Percentiles rank a stretch among this genome's conserved stretches.
These are phyloP conservation scores for Tricharina praecox DNA, from an alignment of 495 filamentous ascomycete genomes.

Conservation along the genomic window DNA sequence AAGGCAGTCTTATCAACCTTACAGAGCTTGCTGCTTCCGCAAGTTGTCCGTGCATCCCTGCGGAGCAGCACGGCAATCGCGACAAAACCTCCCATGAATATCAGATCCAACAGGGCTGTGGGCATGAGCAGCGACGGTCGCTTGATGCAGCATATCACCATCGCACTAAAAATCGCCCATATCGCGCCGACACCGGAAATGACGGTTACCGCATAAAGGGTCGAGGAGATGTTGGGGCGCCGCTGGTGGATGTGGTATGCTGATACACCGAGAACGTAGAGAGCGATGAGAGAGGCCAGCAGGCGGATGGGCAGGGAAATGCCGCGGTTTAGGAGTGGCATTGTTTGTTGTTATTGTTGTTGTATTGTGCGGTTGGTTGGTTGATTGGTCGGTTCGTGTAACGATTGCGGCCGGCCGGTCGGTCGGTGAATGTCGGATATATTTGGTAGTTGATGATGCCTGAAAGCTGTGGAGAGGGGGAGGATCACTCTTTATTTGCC, in stretches of 20 bases:
- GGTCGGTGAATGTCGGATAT: not conserved
- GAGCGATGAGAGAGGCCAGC: not conserved
- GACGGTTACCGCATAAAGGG: not conserved
- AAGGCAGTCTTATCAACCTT: conserved; percentile 2
- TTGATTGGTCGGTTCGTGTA: not conserved
- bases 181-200: not conserved
- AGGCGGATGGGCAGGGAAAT: not conserved
- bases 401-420: not conserved
- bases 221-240: not conserved
- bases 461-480: no score
- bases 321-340: not conserved
- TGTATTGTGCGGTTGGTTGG: not conserved
- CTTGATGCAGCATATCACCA: not conserved
- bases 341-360: not conserved
- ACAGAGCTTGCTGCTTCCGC: not conserved
- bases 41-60: not conserved
- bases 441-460: no score
- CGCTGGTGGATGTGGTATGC: not conserved
- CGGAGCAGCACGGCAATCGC: not conserved
- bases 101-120: not conserved
- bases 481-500: no score
- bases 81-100: not conserved
- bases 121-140: not conserved
- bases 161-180: not conserved
- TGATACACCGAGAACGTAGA: not conserved